Evolutionary conservation across 2,329 filamentous ascomycete genomes (phyloP), one percentile per base, ranked within the genome.

Genomic region (Simplicillium sp.): DNA sequence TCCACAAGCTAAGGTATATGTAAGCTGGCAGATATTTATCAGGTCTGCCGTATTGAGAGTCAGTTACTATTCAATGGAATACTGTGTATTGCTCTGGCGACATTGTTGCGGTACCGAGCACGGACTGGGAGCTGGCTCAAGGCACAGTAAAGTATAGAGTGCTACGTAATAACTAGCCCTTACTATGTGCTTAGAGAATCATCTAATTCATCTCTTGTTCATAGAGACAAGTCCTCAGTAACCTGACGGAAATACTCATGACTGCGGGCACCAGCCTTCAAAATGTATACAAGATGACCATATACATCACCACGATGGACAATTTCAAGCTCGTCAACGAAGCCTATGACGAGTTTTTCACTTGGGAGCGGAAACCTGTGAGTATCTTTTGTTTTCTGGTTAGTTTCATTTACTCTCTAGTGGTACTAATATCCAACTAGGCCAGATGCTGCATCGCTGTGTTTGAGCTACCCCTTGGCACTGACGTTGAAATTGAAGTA

Each of bases 401-500:
- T 15, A 11, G 13, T 4, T n/a, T n/a, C n/a, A n/a, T n/a, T n/a
- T n/a, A n/a, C n/a, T n/a, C n/a, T n/a, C n/a, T n/a, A n/a, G 2
- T 8, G 1, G 35, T 25, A 36, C 31, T 34, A 11, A 41, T 33
- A 33, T 25, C n/a, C 4, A 35, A 25, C n/a, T 7, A 67, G 64
- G 63, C 60, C 45, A 60, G 81, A 45, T 82, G 77, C 42, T 87
- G 83, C 56, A 81, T 88, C 17, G 83, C 83, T 0, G 84, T 87
- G 13, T 78, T 84, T 60, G 72, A 83, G 56, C 63, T 88, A 49
- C 84, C 83, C 2, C 73, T 83, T 53, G 73, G 75, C 11, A 82
- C 82, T 3, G 75, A 81, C 43, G 77, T 88, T 8, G 84, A 87
- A 67, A 84, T 88, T 54, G 83, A 88, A 65, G 82, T 77, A 55